These are phyloP conservation scores for Castanea crenata DNA, from an alignment of 306 rosid genomes.

Conservation along the genomic window DNA sequence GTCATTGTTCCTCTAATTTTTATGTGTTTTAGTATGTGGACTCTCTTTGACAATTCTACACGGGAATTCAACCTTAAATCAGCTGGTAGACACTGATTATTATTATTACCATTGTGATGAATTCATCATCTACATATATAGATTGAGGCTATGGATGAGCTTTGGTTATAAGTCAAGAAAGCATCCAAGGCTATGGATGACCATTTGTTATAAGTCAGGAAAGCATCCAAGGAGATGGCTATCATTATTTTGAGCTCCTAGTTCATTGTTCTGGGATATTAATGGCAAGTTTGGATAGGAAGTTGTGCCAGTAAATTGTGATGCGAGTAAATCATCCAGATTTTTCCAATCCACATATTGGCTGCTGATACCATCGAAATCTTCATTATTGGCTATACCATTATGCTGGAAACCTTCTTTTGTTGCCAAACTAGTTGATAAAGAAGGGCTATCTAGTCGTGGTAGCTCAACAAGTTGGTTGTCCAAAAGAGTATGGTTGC, in stretches of 20 bases:
- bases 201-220: conserved; percentile 45
- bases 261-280: conserved; percentile 30
- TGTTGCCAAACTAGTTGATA: conserved; percentile 35
- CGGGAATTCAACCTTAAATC: not conserved
- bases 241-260: conserved; percentile 29
- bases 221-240: conserved; percentile 55
- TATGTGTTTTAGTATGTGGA: conserved; percentile 18
- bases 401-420: conserved; percentile 22
- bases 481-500: conserved; percentile 28
- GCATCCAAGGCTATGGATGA: conserved; percentile 45
- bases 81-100: not conserved
- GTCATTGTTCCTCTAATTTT: not conserved
- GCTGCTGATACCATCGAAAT: conserved; percentile 30
- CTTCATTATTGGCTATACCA: conserved; percentile 32
- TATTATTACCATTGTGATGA: not conserved
- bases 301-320: conserved; percentile 34
- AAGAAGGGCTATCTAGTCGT: conserved; percentile 53
- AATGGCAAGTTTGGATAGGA: conserved; percentile 35
- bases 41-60: not conserved
- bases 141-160: conserved; percentile 1
- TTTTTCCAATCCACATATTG: conserved; percentile 59
- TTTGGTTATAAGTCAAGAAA: conserved; percentile 52
- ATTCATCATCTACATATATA: conserved; percentile 22
- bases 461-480: conserved; percentile 56
- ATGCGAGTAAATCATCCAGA: conserved; percentile 52